These are phyloP conservation scores for Byssothecium circinans DNA, from an alignment of 2,329 filamentous ascomycete genomes.

Conservation along the genomic window DNA sequence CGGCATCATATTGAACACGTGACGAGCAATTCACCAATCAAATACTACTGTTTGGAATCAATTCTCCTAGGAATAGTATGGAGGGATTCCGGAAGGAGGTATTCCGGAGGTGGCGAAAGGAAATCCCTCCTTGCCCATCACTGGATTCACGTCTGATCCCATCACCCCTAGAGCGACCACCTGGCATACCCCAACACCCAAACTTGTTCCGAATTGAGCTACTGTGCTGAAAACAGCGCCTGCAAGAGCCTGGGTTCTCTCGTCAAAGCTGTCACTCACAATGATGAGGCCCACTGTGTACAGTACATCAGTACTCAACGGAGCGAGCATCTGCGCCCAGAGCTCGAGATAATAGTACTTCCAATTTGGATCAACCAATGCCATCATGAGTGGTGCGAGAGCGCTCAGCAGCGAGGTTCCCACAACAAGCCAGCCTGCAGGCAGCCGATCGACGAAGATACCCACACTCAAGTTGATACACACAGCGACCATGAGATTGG, in stretches of 20 bases:
- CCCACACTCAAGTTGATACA: conserved; percentile 51
- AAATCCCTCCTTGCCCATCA: too few relatives aligned
- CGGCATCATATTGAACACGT: too few relatives aligned
- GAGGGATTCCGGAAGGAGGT: too few relatives aligned
- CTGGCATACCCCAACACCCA: conserved; percentile 29
- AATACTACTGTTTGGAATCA: too few relatives aligned
- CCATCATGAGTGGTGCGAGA: conserved; percentile 58
- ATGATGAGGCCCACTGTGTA: conserved; percentile 61
- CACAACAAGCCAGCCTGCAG: conserved; percentile 48
- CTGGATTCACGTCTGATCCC: conserved; percentile 3
- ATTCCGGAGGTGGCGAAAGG: too few relatives aligned
- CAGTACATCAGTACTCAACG: conserved; percentile 51
- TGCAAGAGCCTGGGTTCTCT: conserved; percentile 60
- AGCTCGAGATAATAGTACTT: conserved; percentile 55
- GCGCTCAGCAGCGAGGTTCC: conserved; percentile 44
- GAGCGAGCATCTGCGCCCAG: conserved; percentile 49
- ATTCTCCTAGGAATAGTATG: too few relatives aligned
- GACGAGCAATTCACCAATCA: too few relatives aligned
- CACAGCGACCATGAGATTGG: conserved; percentile 42
- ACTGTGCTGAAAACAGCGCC: conserved; percentile 65
- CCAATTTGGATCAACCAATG: conserved; percentile 52
- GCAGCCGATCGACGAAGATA: conserved; percentile 49
- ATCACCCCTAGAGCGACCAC: conserved; percentile 29
- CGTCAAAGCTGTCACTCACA: conserved; percentile 58
- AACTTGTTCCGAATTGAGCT: conserved; percentile 56